Base-by-base conservation (phyloP, 345 rosid species). In the Crucihimalaya himalaica region DNA sequence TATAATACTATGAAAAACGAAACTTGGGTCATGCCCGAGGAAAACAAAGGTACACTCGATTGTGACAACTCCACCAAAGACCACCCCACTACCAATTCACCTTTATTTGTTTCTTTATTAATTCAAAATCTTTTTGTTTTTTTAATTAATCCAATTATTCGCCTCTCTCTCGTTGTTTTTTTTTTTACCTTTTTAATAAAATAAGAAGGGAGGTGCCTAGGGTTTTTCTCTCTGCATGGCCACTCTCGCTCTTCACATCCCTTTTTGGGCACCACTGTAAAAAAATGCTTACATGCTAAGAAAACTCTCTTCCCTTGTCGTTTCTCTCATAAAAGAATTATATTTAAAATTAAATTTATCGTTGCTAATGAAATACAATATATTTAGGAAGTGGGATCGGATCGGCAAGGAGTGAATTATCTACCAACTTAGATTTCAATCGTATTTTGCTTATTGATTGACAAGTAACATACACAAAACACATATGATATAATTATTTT, bases 31-130 rank as follows among this genome's bases (percentile, higher is more conserved):
- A 51, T 48, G 39, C 67, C 34, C 20, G 60, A 57, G 76, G 72
- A 47, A 77, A 77, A 77, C 72, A 71, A 77, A 64, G 80, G 80
- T 77, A 65, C 80, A 77, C 76, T 77, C 80, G 80, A 77, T 77
- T 71, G 51, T 71, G 80, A 77, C 80, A 71, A 77, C 68, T 77
- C 80, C 80, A 77, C 80, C 76, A 65, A 71, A 77, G 80, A 77
- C 80, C 80, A 77, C 63, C 72, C 76, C 76, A 77, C 80, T 71
- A 77, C 63, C 67, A 77, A 35, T 77, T 65, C 72, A 39, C 76
- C 76, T 77, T 77, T 77, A 63, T 54, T 34, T 69, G 27, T 65
- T 65, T 77, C 68, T 71, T 64, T 70, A 56, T 58, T 48, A n/a
- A 28, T 48, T 75, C 56, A 50, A 28, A 27, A 46, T 60, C 63